Evolutionary conservation across 768 basidiomycete genomes (phyloP), one percentile per base, ranked within the genome.

Genomic region (Pleurotus platypus): DNA sequence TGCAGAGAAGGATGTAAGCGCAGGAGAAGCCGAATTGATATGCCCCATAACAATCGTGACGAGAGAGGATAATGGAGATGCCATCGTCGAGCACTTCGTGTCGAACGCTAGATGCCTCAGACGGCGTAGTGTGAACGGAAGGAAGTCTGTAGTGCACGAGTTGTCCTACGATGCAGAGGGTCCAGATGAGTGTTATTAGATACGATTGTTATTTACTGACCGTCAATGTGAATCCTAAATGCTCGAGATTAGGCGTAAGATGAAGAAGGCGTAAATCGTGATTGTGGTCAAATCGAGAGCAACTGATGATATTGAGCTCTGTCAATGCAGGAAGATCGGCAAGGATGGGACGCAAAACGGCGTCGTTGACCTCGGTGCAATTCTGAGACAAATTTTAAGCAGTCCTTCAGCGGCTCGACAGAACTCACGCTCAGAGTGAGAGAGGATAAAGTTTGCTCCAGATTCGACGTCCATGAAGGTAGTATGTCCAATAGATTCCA

Each of bases 381-480:
- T 78, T 79, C 89, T 91, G 61, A 20, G 5, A 40, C n/a, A 45
- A 43, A 2, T 46, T 46, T 22, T 11, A 57, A 45, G 26, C 30
- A 26, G 4, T 24, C 13, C 40, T 3, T 38, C 8, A 24, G 8
- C 40, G 4, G n/a, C 20, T 46, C 37, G 16, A 46, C 47, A 47
- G n/a, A 13, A 74, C 87, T 56, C 63, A 90, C 89, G 62, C 73
- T 82, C 45, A 92, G 67, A 0, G 83, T 83, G 61, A 92, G 70
- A 27, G 70, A 76, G 2, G 74, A 76, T 61, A 89, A 69, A 1
- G 79, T 81, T 22, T 61, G 66, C 45, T 69, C 69, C 48, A 86
- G 64, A 24, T 64, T 63, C 5, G 63, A 63, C 2, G 75, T 67
- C 89, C 90, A 91, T 18, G 61, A 66, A 8, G 89, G 85, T 16